Conservation (phyloP, 1,139 yeast genomes). For the Magnusiomyces ingens region DNA sequence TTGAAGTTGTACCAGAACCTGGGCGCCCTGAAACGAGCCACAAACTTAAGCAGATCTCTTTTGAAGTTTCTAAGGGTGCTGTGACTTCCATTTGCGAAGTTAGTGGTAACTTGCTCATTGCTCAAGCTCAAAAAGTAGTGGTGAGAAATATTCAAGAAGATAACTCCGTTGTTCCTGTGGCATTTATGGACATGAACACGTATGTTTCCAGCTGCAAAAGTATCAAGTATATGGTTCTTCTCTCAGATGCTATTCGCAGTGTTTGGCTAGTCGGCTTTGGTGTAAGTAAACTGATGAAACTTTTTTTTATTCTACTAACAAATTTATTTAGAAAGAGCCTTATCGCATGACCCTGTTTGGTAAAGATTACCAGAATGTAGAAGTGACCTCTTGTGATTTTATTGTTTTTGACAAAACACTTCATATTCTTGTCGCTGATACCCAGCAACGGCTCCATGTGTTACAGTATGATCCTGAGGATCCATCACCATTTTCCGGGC, state of each 20-base stretch:
- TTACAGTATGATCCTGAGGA: constrained; percentile 91
- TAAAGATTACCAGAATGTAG: constrained; percentile 59
- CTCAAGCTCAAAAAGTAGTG: constrained; percentile 79
- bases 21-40: constrained; percentile 79
- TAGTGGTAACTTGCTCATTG: constrained; percentile 74
- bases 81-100: constrained; percentile 73
- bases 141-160: constrained; percentile 80
- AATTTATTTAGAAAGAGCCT: constrained; percentile 53
- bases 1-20: constrained; percentile 86
- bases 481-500: constrained; percentile 75
- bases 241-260: constrained; percentile 80
- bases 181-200: constrained; percentile 79
- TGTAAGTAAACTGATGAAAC: constrained; percentile 28
- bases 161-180: constrained; percentile 80
- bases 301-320: not conserved
- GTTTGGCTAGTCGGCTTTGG: constrained; percentile 85
- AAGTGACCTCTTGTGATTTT: constrained; percentile 61
- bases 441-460: constrained; percentile 61
- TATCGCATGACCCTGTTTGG: constrained; percentile 77
- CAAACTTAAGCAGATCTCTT: constrained; percentile 66
- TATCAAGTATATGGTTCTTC: constrained; percentile 66
- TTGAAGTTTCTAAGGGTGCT: constrained; percentile 79
- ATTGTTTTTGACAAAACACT: constrained; percentile 64
- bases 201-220: constrained; percentile 75
- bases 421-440: constrained; percentile 63